phyloP scores from a whole-genome alignment of 306 rosid species.

The Gastrolobium villosum region DNA sequence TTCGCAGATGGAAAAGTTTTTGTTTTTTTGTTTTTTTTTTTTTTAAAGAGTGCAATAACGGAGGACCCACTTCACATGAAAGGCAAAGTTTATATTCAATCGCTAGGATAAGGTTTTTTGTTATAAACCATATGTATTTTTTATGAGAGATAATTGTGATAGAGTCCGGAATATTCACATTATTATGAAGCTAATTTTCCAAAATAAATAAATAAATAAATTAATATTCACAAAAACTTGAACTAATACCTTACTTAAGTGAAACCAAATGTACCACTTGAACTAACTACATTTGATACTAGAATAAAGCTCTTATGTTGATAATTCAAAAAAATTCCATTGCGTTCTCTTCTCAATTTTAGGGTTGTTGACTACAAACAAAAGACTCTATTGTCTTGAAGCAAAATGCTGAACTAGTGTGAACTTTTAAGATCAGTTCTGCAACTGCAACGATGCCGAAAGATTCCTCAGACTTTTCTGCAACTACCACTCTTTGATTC shows the following conservation, averaged over 20 bases:
- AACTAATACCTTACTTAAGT: too few relatives aligned
- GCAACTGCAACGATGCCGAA: conserved; percentile 33
- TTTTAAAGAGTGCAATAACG: too few relatives aligned
- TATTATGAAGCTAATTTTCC: too few relatives aligned
- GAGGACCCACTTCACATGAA: too few relatives aligned
- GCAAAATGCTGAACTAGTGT: conserved; percentile 35
- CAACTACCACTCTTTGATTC: conserved; percentile 35
- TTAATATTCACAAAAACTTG: too few relatives aligned
- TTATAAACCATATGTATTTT: too few relatives aligned
- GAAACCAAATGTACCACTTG: too few relatives aligned
- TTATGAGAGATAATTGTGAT: too few relatives aligned
- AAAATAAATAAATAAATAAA: too few relatives aligned
- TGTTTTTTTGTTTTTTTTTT: too few relatives aligned
- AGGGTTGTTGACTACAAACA: conserved; percentile 20
- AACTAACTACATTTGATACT: background rate
- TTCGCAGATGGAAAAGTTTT: too few relatives aligned
- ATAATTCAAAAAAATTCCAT: background rate
- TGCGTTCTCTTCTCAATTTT: conserved; percentile 16
- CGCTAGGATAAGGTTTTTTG: background rate
- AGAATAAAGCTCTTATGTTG: background rate
- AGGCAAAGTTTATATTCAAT: background rate
- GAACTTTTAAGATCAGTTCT: conserved; percentile 48
- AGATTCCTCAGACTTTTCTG: conserved; percentile 46
- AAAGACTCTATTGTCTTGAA: conserved; percentile 29
- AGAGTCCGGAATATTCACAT: too few relatives aligned